Evolutionary conservation across 2,329 filamentous ascomycete species (phyloP), one percentile per base, ranked within the genome.

Genomic region (Alternaria sp.): DNA sequence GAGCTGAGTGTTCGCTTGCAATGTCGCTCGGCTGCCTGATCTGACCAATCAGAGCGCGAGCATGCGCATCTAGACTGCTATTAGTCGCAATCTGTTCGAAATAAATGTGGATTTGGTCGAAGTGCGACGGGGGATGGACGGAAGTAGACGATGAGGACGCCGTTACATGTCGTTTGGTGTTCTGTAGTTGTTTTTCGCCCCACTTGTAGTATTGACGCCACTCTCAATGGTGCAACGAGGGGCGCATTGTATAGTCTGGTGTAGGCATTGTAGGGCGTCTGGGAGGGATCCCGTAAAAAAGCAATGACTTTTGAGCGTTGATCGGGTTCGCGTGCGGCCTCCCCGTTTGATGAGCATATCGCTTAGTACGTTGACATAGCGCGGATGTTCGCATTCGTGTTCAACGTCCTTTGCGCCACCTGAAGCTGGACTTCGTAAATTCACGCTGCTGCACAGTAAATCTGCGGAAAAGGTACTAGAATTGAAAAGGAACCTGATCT

Each of bases 31-130:
- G 24, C 24, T 26, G 7, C 24, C 24, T 26, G 6, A 26, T 26
- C 2, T 26, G 24, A 7, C 0, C 0, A 26, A 0, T 26, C 7
- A 26, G 0, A 26, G 24, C 24, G 24, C 6, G 2, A 26, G 24
- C 24, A 26, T 7, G 24, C 24, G 24, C 24, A 26, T 26, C 24
- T 26, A 26, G 7, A 26, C 24, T 26, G 7, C 7, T 26, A 7
- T 7, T 26, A 7, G 24, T 26, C 24, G 24, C 24, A 26, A 0
- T 26, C 0, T 26, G 24, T 26, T 26, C 24, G 24, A 26, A 1
- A 0, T 0, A 26, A 7, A 2, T 2, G 6, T 26, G 24, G 0
- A 0, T 26, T 2, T 0, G 2, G 24, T 26, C 0, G 24, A 26
- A 26, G 7, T 7, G 7, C 2, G 24, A 26, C 1, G 24, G 24